Base-by-base conservation (phyloP, 2,329 filamentous ascomycete species). In the Colletotrichum musae region DNA sequence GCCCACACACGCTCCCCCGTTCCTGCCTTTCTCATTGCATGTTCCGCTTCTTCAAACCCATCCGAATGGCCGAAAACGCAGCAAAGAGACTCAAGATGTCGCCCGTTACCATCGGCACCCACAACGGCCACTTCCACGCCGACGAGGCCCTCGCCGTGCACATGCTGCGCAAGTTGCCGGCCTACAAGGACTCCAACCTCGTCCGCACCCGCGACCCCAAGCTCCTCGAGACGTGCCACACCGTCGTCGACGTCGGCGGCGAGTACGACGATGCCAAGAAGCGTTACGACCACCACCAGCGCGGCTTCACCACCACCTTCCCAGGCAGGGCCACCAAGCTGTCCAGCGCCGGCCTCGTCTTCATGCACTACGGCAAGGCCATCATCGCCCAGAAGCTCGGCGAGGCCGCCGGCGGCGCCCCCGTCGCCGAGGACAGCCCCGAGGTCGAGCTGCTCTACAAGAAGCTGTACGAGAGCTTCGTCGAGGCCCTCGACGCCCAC, bases 61-160 rank as follows among this genome's bases (percentile, higher is more conserved):
- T 73, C 72, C 82, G 73, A 76, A 93, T 93, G 91, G 86, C 91
- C 76, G 89, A 93, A 86, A 88, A 85, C 78, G 88, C 91, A 76
- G 83, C 92, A 72, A 98, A 98, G 84, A 92, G 93, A 81, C 84
- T 97, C 80, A 97, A 97, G 88, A 93, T 92, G 75, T 71, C 71
- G 57, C 69, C 70, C 53, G 60, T 72, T 86, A 89, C 70, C 75
- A 97, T 98, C 79, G 96, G 95, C 78, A 99, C 96, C 36, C 96
- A 99, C 88, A 98, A 92, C 84, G 96, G 96, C 74, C 94, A 98
- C 86, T 99, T 99, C 88, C 96, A 99, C 85, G 96, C 96, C 80
- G 96, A 99, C 82, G 96, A 99, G 85, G 95, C 96, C 70, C 90
- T 99, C 51, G 96, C 96, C 68, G 95, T 99, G 73, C 94, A 97